Evolutionary conservation across 176 grass and related monocot species (phyloP), one percentile per base, ranked within the genome.

Genomic region (Cymbopogon citratus): DNA sequence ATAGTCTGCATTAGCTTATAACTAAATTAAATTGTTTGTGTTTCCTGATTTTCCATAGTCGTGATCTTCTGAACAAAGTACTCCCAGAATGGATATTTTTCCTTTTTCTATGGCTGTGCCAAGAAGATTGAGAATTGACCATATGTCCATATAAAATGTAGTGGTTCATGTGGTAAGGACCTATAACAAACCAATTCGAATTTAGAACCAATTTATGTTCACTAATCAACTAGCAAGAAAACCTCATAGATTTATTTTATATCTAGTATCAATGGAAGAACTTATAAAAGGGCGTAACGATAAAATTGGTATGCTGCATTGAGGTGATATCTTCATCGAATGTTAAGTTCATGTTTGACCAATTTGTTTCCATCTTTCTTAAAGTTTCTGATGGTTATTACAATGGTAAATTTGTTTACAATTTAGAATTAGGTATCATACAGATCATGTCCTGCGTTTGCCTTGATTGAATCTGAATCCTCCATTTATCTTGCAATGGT

Each of bases 31-130:
- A 15, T 71, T 26, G 21, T 45, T 61, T 12, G 12, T 71, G 3
- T 16, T 44, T 71, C 12, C 39, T 45, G 40, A 27, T 71, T 71
- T 71, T 16, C 23, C 25, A 41, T 71, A 27, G 11, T 26, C 12
- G 24, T 45, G 23, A 7, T 71, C 69, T 71, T 71, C 69, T 71
- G 69, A 71, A 71, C 40, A 45, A 71, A 71, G 2, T 72, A 72
- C 14, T 48, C 40, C 40, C 40, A 71, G 0, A 0, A 46, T 46
- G 69, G 40, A 46, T n/a, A n/a, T n/a, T n/a, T 38, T 71, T 71
- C 23, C 7, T 46, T 72, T 46, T 29, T 3, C 0, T 10, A 72
- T 48, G 13, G 6, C 25, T 48, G 6, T 28, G 6, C 29, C 13
- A 72, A 72, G 45, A 27, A 29, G 24, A 48, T 41, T 46, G 24